Evolutionary conservation across 306 rosid species (phyloP), one percentile per base, ranked within the genome.

Genomic region (Cucurbita pepo): DNA sequence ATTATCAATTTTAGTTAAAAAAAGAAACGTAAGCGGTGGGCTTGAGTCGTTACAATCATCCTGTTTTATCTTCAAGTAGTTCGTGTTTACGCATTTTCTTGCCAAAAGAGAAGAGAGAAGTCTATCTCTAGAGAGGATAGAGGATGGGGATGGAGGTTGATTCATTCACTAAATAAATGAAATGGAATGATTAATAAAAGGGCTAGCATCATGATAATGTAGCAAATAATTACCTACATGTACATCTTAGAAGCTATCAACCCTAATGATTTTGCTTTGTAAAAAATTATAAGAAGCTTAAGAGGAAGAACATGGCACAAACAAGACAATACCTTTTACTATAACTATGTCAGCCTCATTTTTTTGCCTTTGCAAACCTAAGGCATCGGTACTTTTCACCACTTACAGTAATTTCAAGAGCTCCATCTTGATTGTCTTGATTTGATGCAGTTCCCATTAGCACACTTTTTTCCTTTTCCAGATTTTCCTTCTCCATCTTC

Each of bases 301-400:
- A 66, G 40, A n/a, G 52, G 54, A 63, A 63, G 48, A 59, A 51
- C 13, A 48, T 59, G 50, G 22, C 62, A 75, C 25, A 58, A 21
- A 9, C 13, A 22, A n/a, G 25, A 45, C n/a, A 12, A 15, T 44
- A 44, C 41, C 1, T 4, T 8, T 43, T 41, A 50, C 4, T 38
- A 45, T 45, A 55, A 21, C 22, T 56, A 62, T 59, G 48, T 75
- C 69, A 44, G 81, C 75, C 64, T 90, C 95, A 90, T 78, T 90
- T 94, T 80, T 90, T 94, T 18, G 98, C 98, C 91, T 90, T 94
- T 71, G 90, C 71, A 78, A 94, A 94, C 89, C 99, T 86, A 48
- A 94, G 92, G 75, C 98, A 94, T 51, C 98, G 82, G 80, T 94
- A 94, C 73, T 94, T 94, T 80, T 94, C 98, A 34, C 97, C 99